A percentile compares a stretch with the other conserved stretches of the same genome.
Evolutionary conservation across 225 moss, liverwort and hornwort genomes (phyloP).

Genomic region (Ulota crispa): DNA sequence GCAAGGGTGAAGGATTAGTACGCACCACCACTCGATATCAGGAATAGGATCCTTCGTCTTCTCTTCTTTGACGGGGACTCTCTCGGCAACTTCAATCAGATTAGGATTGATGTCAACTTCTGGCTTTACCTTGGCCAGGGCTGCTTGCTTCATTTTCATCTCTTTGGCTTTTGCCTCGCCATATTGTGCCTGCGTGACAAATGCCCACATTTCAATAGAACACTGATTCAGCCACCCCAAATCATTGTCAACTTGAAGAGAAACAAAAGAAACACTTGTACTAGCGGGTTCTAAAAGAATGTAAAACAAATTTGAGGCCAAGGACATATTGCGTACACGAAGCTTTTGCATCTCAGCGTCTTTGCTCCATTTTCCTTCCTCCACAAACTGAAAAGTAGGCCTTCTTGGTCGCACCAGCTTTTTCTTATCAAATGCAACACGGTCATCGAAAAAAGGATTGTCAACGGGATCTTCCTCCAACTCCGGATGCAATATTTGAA

Average conservation of each 20-base stretch:
- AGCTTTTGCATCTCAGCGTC: conserved; percentile 93
- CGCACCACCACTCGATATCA: conserved; percentile 97
- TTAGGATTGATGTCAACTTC: conserved; percentile 98
- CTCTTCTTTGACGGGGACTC: conserved; percentile 81
- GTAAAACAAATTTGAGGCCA: neutral
- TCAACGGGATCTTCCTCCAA: conserved; percentile 90
- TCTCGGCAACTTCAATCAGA: conserved; percentile 92
- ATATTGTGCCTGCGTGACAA: conserved; percentile 75
- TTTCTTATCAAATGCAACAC: conserved; percentile 86
- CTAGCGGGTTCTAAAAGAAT: neutral
- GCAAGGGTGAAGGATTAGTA: conserved; percentile 13
- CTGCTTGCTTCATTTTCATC: conserved; percentile 90
- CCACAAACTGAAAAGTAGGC: conserved; percentile 91
- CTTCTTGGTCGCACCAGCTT: conserved; percentile 79
- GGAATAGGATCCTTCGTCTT: conserved; percentile 79
- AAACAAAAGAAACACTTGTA: conserved; percentile 8
- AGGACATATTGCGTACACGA: conserved; percentile 51
- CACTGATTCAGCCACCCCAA: neutral
- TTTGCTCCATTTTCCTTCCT: conserved; percentile 99
- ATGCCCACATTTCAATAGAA: conserved; percentile 18
- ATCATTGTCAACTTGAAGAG: neutral
- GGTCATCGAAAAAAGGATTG: conserved; percentile 82
- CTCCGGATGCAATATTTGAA: conserved; percentile 93
- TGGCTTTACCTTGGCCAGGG: conserved; percentile 86
- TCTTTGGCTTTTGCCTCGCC: conserved; percentile 99